Percentiles rank a stretch among this genome's conserved stretches.
These are phyloP conservation scores for Lasiosphaeria ovina DNA, from an alignment of 495 filamentous ascomycete genomes.

Conservation along the genomic window DNA sequence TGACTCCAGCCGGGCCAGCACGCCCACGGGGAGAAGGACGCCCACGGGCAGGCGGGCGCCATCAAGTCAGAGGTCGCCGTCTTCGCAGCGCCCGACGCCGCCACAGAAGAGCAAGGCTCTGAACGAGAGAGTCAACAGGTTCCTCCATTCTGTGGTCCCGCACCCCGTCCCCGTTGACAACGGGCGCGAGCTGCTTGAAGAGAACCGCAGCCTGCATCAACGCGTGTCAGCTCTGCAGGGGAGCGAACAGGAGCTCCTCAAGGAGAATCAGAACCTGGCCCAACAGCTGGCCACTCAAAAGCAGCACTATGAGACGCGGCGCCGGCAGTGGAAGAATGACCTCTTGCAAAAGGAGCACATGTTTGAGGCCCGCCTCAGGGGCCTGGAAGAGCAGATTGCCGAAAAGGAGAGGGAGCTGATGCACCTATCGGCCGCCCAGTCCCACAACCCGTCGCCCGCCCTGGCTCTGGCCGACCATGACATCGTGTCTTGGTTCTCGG, in stretches of 20 bases:
- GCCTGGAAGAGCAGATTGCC: conserved; percentile 11
- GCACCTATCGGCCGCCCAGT: not conserved
- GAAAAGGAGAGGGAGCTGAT: conserved; percentile 14
- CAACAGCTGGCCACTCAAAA: conserved; percentile 6
- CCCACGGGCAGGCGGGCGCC: not conserved
- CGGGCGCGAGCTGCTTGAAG: conserved; percentile 7
- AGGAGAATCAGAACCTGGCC: conserved; percentile 17
- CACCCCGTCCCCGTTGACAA: not conserved
- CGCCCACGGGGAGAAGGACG: not conserved
- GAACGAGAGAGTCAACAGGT: conserved; percentile 15
- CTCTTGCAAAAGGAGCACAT: conserved; percentile 9
- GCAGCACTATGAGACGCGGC: conserved; percentile 13
- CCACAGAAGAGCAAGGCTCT: not conserved
- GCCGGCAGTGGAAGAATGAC: conserved; percentile 19
- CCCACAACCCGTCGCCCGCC: not conserved
- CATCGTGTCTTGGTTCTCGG: conserved; percentile 10
- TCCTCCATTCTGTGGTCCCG: conserved; percentile 9
- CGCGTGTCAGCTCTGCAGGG: conserved; percentile 25
- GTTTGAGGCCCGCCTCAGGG: conserved; percentile 16
- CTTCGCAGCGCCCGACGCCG: not conserved
- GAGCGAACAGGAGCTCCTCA: conserved; percentile 19
- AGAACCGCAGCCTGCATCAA: conserved; percentile 26
- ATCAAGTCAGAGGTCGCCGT: not conserved
- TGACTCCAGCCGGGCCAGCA: not conserved
- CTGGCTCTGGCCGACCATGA: conserved; percentile 4